Evolutionary conservation across 2,329 filamentous ascomycete species (phyloP), one percentile per base, ranked within the genome.

Genomic region (Xylariales sp.): DNA sequence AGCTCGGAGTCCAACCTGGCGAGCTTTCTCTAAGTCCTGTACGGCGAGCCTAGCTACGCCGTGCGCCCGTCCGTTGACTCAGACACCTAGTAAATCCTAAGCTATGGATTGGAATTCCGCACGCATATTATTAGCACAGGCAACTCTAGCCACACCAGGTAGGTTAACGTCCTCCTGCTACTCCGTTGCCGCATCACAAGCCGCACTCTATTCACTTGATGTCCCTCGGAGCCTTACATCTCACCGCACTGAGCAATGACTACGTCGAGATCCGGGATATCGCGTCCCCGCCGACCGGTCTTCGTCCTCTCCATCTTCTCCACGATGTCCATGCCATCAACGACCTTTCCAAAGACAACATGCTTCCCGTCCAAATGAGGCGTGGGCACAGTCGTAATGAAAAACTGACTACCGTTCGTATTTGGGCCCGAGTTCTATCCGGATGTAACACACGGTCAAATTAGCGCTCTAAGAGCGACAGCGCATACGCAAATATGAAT

Each of bases 371-470:
- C 92, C 32, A 99, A 83, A 78, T 97, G 97, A 1, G 93, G 93
- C 0, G 95, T 96, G 5, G 92, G 86, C 1, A 91, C 91, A 0
- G 93, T 96, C 1, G 94, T 97, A 83, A 98, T 95, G 85, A 99
- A 99, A 85, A 99, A 99, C 78, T 98, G 96, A 67, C 90, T 94
- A 45, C 96, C 96, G 80, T 98, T 98, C 72, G 93, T 95, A 81
- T 97, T 92, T 62, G 93, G 92, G 0, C 95, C 95, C 34, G 92
- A 92, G 79, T 97, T 97, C 91, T 96, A 69, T 39, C 10, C 30
- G 30, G 28, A 34, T 30, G n/a, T 36, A n/a, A 54, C 12, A 43
- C 32, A 28, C 16, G 18, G 12, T 9, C 18, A 28, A 5, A 18
- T 54, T 16, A 50, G 36, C 30, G 7, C n/a, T 12, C 23, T 50